Percentiles rank a stretch among this genome's conserved stretches.
Conservation (phyloP, 495 filamentous ascomycete species). For the Xeromyces bisporus region DNA sequence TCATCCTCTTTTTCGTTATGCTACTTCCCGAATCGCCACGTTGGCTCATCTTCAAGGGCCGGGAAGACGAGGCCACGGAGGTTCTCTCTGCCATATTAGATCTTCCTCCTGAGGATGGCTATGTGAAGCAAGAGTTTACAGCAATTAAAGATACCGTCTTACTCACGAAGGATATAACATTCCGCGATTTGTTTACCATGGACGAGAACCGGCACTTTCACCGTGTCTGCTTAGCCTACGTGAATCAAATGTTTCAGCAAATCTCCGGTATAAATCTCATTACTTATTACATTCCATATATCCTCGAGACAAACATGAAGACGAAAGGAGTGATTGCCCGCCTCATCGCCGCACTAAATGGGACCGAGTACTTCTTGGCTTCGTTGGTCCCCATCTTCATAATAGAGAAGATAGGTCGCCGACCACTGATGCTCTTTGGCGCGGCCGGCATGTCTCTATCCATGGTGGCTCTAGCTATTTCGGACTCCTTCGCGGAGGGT, state of each 20-base stretch:
- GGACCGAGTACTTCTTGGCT: conserved; percentile 59
- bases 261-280: conserved; percentile 62
- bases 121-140: conserved; percentile 45
- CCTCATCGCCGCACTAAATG: conserved; percentile 54
- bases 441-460: conserved; percentile 49
- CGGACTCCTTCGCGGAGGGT: conserved; percentile 13
- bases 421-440: conserved; percentile 56
- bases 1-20: conserved; percentile 43
- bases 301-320: conserved; percentile 40
- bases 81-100: conserved; percentile 47
- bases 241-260: conserved; percentile 69
- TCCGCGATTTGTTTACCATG: conserved; percentile 55
- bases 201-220: conserved; percentile 59
- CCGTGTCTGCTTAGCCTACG: conserved; percentile 50
- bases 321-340: conserved; percentile 40
- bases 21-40: conserved; percentile 56
- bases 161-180: conserved; percentile 49
- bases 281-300: conserved; percentile 54
- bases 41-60: conserved; percentile 56
- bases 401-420: conserved; percentile 51
- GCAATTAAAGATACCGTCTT: conserved; percentile 62
- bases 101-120: conserved; percentile 29
- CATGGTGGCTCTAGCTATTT: conserved; percentile 50
- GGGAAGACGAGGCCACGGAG: conserved; percentile 45
- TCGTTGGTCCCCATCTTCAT: conserved; percentile 57